These are phyloP conservation scores for Arachis monticola DNA, from an alignment of 331 rosid species.

Conservation along the genomic window DNA sequence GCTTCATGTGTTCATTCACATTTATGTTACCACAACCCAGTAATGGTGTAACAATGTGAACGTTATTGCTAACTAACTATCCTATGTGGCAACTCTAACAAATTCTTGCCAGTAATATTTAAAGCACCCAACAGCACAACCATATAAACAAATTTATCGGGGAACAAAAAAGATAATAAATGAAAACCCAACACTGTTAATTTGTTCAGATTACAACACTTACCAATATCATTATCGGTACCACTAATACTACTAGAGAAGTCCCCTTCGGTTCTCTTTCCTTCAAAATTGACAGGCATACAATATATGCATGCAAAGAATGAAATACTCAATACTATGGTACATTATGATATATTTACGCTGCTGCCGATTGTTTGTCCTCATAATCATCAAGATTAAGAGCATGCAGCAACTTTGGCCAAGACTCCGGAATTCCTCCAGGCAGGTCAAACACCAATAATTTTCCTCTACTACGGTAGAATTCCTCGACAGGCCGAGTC, in stretches of 20 bases:
- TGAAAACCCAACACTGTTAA: slow-evolving; percentile 2
- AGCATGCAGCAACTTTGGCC: slow-evolving; percentile 92
- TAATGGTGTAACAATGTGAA: slow-evolving; percentile 39
- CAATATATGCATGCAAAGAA: slow-evolving; percentile 58
- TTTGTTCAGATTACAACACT: slow-evolving; percentile 38
- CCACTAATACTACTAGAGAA: slow-evolving; percentile 35
- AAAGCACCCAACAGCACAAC: slow-evolving; percentile 39
- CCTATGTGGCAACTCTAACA: slow-evolving; percentile 32
- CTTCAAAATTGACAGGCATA: slow-evolving; percentile 60
- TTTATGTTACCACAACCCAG: slow-evolving; percentile 29
- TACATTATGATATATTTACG: slow-evolving; percentile 47
- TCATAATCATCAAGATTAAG: slow-evolving; percentile 84
- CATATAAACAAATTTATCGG: slow-evolving; percentile 23
- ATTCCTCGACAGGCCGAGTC: slow-evolving; percentile 91
- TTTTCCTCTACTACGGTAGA: slow-evolving; percentile 73
- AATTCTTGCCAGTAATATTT: slow-evolving; percentile 14
- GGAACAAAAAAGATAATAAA: too few relatives aligned
- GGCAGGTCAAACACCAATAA: slow-evolving; percentile 91
- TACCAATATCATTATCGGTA: slow-evolving; percentile 36
- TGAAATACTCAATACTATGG: slow-evolving; percentile 51
- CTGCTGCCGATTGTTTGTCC: slow-evolving; percentile 74
- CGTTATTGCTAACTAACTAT: slow-evolving; percentile 45
- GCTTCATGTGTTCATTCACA: slow-evolving; percentile 17
- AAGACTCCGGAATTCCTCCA: slow-evolving; percentile 94
- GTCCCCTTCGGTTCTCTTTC: slow-evolving; percentile 35